phyloP scores from a whole-genome alignment of 2,329 filamentous ascomycete genomes.

The Xylariaceae sp. region DNA sequence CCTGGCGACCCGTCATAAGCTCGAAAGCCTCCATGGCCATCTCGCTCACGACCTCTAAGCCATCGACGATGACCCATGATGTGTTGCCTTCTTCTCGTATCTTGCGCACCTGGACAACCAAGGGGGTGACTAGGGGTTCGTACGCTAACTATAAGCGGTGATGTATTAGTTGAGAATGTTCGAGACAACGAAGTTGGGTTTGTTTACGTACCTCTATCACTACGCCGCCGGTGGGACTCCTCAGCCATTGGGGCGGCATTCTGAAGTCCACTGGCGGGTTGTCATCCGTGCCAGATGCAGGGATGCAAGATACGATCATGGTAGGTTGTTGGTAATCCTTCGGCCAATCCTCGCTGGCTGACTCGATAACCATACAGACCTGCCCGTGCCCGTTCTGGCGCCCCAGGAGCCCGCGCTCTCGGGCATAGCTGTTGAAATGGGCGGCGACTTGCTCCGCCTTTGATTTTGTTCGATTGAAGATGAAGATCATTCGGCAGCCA shows the following conservation, averaged over 20 bases:
- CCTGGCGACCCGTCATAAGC: conserved; percentile 72
- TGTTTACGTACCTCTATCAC: conserved; percentile 59
- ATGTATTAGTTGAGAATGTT: conserved; percentile 8
- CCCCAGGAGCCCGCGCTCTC: conserved; percentile 35
- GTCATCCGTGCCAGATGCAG: conserved; percentile 63
- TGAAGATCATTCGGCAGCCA: conserved; percentile 72
- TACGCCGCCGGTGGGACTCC: conserved; percentile 72
- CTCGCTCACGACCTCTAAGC: conserved; percentile 71
- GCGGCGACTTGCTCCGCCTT: conserved; percentile 64
- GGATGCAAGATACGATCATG: conserved; percentile 73
- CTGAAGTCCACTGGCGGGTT: conserved; percentile 68
- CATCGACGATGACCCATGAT: conserved; percentile 73
- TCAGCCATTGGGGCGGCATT: conserved; percentile 69
- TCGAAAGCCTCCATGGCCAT: conserved; percentile 79
- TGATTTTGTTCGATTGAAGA: conserved; percentile 67
- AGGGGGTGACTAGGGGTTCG: conserved; percentile 68
- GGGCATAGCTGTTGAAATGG: conserved; percentile 65
- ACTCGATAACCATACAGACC: conserved; percentile 59
- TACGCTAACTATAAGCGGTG: conserved; percentile 58
- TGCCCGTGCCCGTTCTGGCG: conserved; percentile 41
- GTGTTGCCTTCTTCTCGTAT: conserved; percentile 52
- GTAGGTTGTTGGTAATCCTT: conserved; percentile 63
- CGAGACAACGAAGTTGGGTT: neutral
- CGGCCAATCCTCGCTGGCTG: conserved; percentile 66
- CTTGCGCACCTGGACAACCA: conserved; percentile 66